Evolutionary conservation across 805 yeast genomes (phyloP).

Genomic region (Cyberlindnera galapagoensis): DNA sequence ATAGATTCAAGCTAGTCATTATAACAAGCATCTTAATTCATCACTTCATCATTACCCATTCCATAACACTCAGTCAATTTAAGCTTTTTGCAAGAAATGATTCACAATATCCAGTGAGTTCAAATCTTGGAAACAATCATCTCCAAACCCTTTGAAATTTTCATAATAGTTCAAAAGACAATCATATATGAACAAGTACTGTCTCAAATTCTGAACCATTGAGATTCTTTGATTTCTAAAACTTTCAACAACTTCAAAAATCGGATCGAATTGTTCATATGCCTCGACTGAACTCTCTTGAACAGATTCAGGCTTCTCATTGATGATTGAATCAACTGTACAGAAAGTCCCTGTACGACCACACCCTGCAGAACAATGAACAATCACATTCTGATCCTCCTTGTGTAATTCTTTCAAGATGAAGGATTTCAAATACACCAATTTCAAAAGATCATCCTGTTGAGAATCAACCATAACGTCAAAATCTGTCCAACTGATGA

Average conservation of each 20-base stretch:
- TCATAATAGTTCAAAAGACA: constrained; percentile 29
- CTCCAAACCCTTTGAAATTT: constrained; percentile 7
- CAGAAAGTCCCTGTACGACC: constrained; percentile 93
- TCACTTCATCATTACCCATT: too few relatives aligned
- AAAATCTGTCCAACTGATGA: constrained; percentile 80
- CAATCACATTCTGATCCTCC: constrained; percentile 37
- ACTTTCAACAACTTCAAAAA: constrained; percentile 55
- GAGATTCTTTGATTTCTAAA: constrained; percentile 71
- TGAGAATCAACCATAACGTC: constrained; percentile 44
- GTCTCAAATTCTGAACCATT: constrained; percentile 80
- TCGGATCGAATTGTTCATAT: constrained; percentile 38
- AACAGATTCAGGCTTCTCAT: constrained; percentile 19
- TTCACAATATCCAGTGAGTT: constrained; percentile 12
- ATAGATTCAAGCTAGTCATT: too few relatives aligned
- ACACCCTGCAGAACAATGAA: constrained; percentile 96
- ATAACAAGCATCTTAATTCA: too few relatives aligned
- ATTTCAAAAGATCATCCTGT: constrained; percentile 49
- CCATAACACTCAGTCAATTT: too few relatives aligned
- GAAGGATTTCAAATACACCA: constrained; percentile 41
- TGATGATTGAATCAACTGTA: constrained; percentile 55
- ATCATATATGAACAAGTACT: constrained; percentile 70
- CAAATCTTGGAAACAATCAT: constrained; percentile 9
- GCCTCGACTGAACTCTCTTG: constrained; percentile 5
- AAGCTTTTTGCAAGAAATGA: constrained; percentile 7
- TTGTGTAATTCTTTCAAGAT: constrained; percentile 27